Conservation (phyloP, 2,329 filamentous ascomycete genomes). For the Stemphylium lycopersici region DNA sequence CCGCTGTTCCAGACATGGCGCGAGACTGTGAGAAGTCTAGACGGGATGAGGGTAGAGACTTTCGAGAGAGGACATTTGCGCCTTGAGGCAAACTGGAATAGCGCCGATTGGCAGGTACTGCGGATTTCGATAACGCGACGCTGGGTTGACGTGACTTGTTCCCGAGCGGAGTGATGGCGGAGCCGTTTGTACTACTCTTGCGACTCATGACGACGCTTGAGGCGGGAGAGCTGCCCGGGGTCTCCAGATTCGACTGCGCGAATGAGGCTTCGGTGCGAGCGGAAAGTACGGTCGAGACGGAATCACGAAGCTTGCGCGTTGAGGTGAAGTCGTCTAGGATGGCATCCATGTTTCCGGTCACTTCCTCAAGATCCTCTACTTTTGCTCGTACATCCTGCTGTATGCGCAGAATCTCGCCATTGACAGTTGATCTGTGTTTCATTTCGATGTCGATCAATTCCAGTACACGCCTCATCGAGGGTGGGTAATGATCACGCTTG, state of each 20-base stretch:
- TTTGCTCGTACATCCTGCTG: conserved; percentile 84
- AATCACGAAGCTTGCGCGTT: conserved; percentile 83
- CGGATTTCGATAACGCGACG: conserved; percentile 51
- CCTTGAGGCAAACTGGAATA: conserved; percentile 56
- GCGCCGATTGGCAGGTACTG: conserved; percentile 52
- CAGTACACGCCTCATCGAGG: conserved; percentile 88
- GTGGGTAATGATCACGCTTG: conserved; percentile 92
- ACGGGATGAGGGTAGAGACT: conserved; percentile 23
- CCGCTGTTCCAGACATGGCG: conserved; percentile 32
- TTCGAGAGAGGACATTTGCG: conserved; percentile 29
- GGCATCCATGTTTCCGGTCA: conserved; percentile 78
- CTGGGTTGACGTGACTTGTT: conserved; percentile 57
- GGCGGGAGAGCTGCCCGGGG: conserved; percentile 67
- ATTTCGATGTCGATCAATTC: conserved; percentile 96
- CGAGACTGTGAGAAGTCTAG: conserved; percentile 34
- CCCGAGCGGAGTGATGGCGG: conserved; percentile 52
- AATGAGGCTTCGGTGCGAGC: conserved; percentile 71
- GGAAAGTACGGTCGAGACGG: conserved; percentile 88
- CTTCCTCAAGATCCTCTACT: conserved; percentile 76
- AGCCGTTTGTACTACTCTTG: conserved; percentile 56
- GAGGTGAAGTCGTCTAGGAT: conserved; percentile 71
- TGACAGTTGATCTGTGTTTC: conserved; percentile 91
- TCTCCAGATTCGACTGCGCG: conserved; percentile 69
- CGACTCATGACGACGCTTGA: conserved; percentile 67
- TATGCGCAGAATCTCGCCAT: conserved; percentile 89